Evolutionary conservation across 768 basidiomycete genomes (phyloP).

Genomic region (Boletales sp.): DNA sequence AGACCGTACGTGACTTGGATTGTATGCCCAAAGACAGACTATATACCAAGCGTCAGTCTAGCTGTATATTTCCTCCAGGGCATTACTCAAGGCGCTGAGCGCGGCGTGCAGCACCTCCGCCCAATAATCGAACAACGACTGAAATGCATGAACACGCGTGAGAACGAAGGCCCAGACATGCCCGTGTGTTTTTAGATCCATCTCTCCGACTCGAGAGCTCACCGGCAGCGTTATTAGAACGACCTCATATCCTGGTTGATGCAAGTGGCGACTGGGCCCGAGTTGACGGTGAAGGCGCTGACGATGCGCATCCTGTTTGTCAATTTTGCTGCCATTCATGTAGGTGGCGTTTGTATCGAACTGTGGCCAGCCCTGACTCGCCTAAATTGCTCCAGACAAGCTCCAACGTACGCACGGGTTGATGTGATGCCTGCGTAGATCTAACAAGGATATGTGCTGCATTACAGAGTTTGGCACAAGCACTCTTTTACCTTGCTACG

Average conservation of each 20-base stretch:
- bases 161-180: constrained; percentile 26
- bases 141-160: constrained; percentile 17
- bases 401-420: constrained; percentile 8
- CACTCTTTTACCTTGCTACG: constrained; percentile 34
- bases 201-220: not conserved
- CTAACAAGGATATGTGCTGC: not conserved
- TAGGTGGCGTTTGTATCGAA: constrained; percentile 1
- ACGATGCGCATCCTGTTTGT: constrained; percentile 8
- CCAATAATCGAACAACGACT: constrained; percentile 31
- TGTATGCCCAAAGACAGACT: too few relatives aligned
- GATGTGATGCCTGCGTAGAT: not conserved
- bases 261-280: constrained; percentile 19
- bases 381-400: constrained; percentile 12
- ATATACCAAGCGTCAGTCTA: constrained; percentile 5
- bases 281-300: constrained; percentile 21
- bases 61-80: constrained; percentile 9
- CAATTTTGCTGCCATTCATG: constrained; percentile 22
- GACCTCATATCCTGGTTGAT: constrained; percentile 36
- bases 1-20: constrained; percentile 22
- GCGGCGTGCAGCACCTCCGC: constrained; percentile 16
- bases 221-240: constrained; percentile 15
- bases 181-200: constrained; percentile 3
- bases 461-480: constrained; percentile 30
- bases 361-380: not conserved
- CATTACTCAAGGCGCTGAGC: not conserved